A percentile compares a stretch with the other conserved stretches of the same genome.
Evolutionary conservation across 257 asterid species (phyloP).

Genomic region (Scutellaria galericulata): DNA sequence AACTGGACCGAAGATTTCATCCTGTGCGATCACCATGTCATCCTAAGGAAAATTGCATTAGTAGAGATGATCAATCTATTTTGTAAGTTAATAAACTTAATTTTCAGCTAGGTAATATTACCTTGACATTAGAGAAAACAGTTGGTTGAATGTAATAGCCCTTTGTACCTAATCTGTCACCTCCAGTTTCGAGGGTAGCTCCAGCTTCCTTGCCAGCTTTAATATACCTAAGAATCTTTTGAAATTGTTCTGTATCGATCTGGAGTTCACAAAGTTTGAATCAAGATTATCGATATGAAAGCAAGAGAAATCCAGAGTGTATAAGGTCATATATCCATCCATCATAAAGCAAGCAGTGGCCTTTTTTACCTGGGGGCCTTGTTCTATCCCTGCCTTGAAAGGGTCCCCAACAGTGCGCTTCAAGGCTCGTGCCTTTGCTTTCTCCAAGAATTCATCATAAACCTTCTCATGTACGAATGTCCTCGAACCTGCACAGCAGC

Average conservation of each 20-base stretch:
- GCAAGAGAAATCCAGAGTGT: background rate
- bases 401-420: slow-evolving; percentile 95
- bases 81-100: background rate
- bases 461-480: slow-evolving; percentile 87
- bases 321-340: background rate
- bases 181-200: slow-evolving; percentile 92
- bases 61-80: slow-evolving; percentile 22
- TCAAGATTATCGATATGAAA: slow-evolving; percentile 30
- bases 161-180: slow-evolving; percentile 59
- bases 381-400: slow-evolving; percentile 78
- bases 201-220: slow-evolving; percentile 69
- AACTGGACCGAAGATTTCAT: slow-evolving; percentile 97
- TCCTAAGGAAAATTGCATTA: slow-evolving; percentile 52
- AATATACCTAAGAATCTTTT: slow-evolving; percentile 75
- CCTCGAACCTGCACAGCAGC: slow-evolving; percentile 96
- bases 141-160: slow-evolving; percentile 92
- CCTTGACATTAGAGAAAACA: slow-evolving; percentile 88
- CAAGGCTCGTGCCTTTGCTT: slow-evolving; percentile 75
- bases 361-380: slow-evolving; percentile 89
- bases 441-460: slow-evolving; percentile 84
- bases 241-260: slow-evolving; percentile 75
- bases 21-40: slow-evolving; percentile 82
- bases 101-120: slow-evolving; percentile 34
- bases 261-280: slow-evolving; percentile 34
- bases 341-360: background rate